These are phyloP conservation scores for Coleophoma cylindrospora DNA, from an alignment of 2,329 filamentous ascomycete genomes.

Conservation along the genomic window DNA sequence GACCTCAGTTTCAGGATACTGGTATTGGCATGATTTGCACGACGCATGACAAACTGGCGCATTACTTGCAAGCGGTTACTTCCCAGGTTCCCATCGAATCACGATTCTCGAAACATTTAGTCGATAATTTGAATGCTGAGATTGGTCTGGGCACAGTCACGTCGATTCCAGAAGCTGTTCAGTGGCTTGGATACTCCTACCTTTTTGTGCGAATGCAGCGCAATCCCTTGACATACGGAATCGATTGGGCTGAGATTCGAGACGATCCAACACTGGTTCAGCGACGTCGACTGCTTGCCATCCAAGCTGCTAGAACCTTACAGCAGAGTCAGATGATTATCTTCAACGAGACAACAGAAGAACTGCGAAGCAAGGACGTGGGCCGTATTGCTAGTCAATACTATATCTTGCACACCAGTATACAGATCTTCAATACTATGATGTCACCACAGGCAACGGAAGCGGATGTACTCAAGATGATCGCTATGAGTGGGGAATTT, in stretches of 20 bases:
- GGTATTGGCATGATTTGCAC: constrained; percentile 99
- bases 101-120: constrained; percentile 87
- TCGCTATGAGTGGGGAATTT: constrained; percentile 96
- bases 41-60: constrained; percentile 84
- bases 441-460: constrained; percentile 85
- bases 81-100: constrained; percentile 97
- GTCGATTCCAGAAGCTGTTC: constrained; percentile 85
- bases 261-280: constrained; percentile 88
- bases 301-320: constrained; percentile 80
- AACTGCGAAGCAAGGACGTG: constrained; percentile 89
- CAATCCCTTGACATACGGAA: constrained; percentile 88
- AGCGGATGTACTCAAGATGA: constrained; percentile 91
- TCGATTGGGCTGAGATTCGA: constrained; percentile 85
- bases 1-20: constrained; percentile 94
- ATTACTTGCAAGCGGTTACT: constrained; percentile 90
- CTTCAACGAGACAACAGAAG: constrained; percentile 91
- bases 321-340: constrained; percentile 98
- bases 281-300: constrained; percentile 77
- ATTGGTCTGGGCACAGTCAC: constrained; percentile 92
- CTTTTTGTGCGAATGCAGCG: constrained; percentile 94
- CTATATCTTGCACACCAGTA: constrained; percentile 88
- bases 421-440: constrained; percentile 94
- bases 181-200: constrained; percentile 98
- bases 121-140: constrained; percentile 96
- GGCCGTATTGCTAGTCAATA: constrained; percentile 96